Evolutionary conservation across 495 filamentous ascomycete genomes (phyloP).

Genomic region (Penicillium coffeae): DNA sequence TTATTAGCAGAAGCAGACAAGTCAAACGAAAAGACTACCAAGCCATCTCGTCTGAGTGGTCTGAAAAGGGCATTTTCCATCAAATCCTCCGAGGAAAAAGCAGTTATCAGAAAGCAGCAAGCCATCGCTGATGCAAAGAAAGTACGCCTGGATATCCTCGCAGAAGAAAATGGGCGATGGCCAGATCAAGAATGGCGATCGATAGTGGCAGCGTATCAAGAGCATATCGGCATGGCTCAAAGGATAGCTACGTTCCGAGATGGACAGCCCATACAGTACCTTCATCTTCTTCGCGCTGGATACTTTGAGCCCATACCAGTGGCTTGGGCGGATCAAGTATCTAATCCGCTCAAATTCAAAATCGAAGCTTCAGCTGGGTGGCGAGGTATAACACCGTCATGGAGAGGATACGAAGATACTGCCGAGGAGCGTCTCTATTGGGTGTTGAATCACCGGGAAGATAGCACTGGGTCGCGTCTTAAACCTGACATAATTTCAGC

Average conservation of each 20-base stretch:
- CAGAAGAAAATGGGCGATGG: slow-evolving; percentile 42
- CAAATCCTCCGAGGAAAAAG: slow-evolving; percentile 34
- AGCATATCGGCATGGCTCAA: slow-evolving; percentile 35
- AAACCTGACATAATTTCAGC: slow-evolving; percentile 44
- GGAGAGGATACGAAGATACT: slow-evolving; percentile 46
- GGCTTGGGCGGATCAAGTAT: slow-evolving; percentile 35
- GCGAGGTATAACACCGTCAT: slow-evolving; percentile 45
- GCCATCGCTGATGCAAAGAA: background rate
- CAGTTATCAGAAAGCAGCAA: slow-evolving; percentile 16
- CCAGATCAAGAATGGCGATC: slow-evolving; percentile 31
- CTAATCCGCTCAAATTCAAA: slow-evolving; percentile 43
- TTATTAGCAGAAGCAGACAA: too few species aligned
- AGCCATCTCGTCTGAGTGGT: slow-evolving; percentile 27
- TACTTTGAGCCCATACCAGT: slow-evolving; percentile 49
- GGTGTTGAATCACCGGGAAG: slow-evolving; percentile 43
- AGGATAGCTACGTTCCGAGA: slow-evolving; percentile 37
- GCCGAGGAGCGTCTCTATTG: slow-evolving; percentile 49
- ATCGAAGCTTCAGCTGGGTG: slow-evolving; percentile 43
- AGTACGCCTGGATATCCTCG: slow-evolving; percentile 33
- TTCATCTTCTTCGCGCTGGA: slow-evolving; percentile 45
- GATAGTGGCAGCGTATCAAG: slow-evolving; percentile 39
- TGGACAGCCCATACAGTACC: slow-evolving; percentile 38
- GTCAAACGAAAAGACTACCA: slow-evolving; percentile 6
- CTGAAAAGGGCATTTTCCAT: slow-evolving; percentile 36
- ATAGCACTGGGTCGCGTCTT: slow-evolving; percentile 22